A percentile compares a stretch with the other conserved stretches of the same genome.
These are phyloP conservation scores for Pontederia crassipes DNA, from an alignment of 176 grass and related monocot species.

Conservation along the genomic window DNA sequence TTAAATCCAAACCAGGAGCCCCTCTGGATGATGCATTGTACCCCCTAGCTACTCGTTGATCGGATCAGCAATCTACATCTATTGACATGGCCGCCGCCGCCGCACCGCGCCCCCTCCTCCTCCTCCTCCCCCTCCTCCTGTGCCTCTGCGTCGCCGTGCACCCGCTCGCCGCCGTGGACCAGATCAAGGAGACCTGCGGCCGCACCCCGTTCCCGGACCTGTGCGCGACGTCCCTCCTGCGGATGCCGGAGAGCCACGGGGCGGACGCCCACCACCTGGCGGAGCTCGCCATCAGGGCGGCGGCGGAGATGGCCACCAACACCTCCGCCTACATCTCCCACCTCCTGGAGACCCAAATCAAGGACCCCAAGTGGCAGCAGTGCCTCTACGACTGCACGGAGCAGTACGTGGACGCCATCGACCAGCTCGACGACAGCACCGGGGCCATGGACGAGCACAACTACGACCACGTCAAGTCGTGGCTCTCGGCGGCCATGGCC, in stretches of 20 bases:
- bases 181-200: slow-evolving; percentile 34
- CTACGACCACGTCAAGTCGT: slow-evolving; percentile 14
- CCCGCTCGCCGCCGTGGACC: neutral
- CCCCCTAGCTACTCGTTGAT: no score
- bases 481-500: slow-evolving; percentile 27
- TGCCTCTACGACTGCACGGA: slow-evolving; percentile 46
- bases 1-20: no score
- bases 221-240: slow-evolving; percentile 25
- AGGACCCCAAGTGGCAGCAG: slow-evolving; percentile 12
- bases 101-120: slow-evolving; percentile 2
- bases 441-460: slow-evolving; percentile 24
- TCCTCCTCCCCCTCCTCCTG: slow-evolving; percentile 22
- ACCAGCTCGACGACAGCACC: slow-evolving; percentile 34
- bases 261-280: slow-evolving; percentile 24
- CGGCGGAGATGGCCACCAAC: slow-evolving; percentile 22
- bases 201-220: slow-evolving; percentile 28
- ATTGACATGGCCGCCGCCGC: slow-evolving; percentile 25
- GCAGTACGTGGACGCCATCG: slow-evolving; percentile 34
- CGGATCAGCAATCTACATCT: no score
- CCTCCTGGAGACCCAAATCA: neutral
- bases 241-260: slow-evolving; percentile 21
- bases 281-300: slow-evolving; percentile 33
- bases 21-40: no score
- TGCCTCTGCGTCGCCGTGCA: slow-evolving; percentile 2
- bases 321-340: slow-evolving; percentile 24